Conservation (phyloP, 2,329 filamentous ascomycete species). For the Salinomyces thailandicus region DNA sequence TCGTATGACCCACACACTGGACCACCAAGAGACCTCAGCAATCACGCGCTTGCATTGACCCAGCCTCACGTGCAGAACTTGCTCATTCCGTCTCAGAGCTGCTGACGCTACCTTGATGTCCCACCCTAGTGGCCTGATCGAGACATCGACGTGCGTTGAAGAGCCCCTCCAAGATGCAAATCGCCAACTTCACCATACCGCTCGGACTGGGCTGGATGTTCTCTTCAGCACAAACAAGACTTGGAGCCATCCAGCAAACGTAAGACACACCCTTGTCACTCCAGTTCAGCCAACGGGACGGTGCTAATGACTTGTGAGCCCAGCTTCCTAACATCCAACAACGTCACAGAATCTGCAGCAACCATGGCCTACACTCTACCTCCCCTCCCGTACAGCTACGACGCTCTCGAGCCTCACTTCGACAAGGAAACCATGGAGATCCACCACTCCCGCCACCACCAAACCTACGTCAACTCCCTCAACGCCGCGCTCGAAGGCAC, state of each 20-base stretch:
- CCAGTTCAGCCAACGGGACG: background rate
- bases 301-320: background rate
- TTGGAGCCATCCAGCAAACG: conserved; percentile 16
- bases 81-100: conserved; percentile 3
- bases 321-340: conserved; percentile 9
- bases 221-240: conserved; percentile 17
- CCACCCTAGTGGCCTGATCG: conserved; percentile 5
- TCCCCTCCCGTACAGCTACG: conserved; percentile 21
- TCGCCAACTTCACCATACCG: conserved; percentile 18
- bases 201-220: conserved; percentile 17
- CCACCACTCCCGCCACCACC: conserved; percentile 70
- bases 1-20: too few species aligned
- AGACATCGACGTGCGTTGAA: too few species aligned
- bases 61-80: background rate
- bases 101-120: conserved; percentile 5
- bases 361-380: conserved; percentile 21
- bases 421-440: conserved; percentile 71
- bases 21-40: too few species aligned
- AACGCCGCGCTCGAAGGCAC: conserved; percentile 57
- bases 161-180: conserved; percentile 12
- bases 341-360: background rate
- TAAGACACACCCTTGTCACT: conserved; percentile 6
- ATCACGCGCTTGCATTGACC: too few species aligned
- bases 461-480: conserved; percentile 66
- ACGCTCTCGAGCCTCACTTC: conserved; percentile 65